Evolutionary conservation across 805 yeast genomes (phyloP), one percentile per base, ranked within the genome.

Genomic region (Candida peoriensis): DNA sequence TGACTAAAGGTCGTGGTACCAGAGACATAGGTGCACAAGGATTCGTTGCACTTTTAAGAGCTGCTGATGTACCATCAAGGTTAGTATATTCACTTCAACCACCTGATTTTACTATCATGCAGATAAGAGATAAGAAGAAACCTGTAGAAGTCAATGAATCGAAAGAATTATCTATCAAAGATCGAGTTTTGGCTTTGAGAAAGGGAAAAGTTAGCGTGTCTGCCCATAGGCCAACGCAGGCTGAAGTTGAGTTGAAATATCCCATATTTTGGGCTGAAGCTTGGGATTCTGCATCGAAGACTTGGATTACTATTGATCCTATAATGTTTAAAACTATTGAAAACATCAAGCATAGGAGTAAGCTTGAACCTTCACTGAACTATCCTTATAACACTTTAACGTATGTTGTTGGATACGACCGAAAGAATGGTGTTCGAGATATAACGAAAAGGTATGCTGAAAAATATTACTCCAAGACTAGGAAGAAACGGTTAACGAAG

Each of bases 211-310:
- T 33, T 2, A 12, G 37, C 1, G 14, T 31, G 3, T 17, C 42
- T 1, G 28, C 29, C 19, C 34, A 47, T 12, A 28, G 24, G 17
- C 47, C 47, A 6, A 44, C 43, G 3, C 40, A 27, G 12, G 51
- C 42, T 7, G 52, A 47, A 32, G 35, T 48, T 17, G 55, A 58
- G 35, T 41, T 56, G 31, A 50, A 52, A 8, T 81, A 65, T 49
- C 97, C 97, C 0, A 69, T 88, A 0, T 88, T 81, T 52, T 93
- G 98, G 98, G 78, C 78, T 16, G 98, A 93, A 55, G 96, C 84
- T 0, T 90, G 95, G 95, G 89, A 90, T 54, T 71, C 72, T 33
- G 74, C 70, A 38, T 60, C 76, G 5, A 70, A 76, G 39, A 73
- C 68, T 32, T 90, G 96, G 94, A 70, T 88, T n/a, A 75, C 94